Evolutionary conservation across 768 basidiomycete species (phyloP), one percentile per base, ranked within the genome.

Genomic region (Boletus eberwhitei): DNA sequence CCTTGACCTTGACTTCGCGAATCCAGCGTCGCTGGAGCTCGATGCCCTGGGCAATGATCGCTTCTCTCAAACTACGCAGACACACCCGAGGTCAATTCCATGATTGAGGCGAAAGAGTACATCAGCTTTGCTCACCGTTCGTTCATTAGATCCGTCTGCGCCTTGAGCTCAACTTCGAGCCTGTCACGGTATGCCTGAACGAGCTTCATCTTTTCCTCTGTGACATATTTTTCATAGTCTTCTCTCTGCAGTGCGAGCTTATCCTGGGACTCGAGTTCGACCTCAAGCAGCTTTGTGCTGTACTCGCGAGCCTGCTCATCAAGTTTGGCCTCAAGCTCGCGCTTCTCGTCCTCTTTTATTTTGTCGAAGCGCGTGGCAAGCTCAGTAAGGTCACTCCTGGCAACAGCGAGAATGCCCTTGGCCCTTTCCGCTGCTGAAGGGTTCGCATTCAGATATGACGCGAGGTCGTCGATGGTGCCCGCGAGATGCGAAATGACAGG

Each of bases 11-110:
- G 78, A 98, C 86, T 54, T 98, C 93, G 32, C 92, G 86, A 39
- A 99, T 90, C 95, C 96, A 98, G 50, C 92, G 83, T 47, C 94
- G 86, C 69, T 98, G 97, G 22, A 98, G 84, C 73, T 98, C 97
- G 64, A 99, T 93, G 17, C 95, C 97, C 70, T 98, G 95, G 4
- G 94, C 88, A 48, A 98, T 81, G 50, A 98, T 93, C 69, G 96
- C 94, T 69, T 96, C 92, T 69, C 88, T 90, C 54, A 99, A 79
- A 39, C 94, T 97, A 64, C 21, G 38, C n/a, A 21, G 9, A 31
- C 21, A 31, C 5, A 8, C 2, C 13, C 19, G 7, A 8, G 9
- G 37, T 61, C 36, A 55, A 19, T 37, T 1, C 11, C 26, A 49
- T 0, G 41, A 39, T 9, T 36, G 37, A n/a, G 19, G 2, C 19